Conservation (phyloP, 1,284 basidiomycete genomes). For the Cronartium ribicola region DNA sequence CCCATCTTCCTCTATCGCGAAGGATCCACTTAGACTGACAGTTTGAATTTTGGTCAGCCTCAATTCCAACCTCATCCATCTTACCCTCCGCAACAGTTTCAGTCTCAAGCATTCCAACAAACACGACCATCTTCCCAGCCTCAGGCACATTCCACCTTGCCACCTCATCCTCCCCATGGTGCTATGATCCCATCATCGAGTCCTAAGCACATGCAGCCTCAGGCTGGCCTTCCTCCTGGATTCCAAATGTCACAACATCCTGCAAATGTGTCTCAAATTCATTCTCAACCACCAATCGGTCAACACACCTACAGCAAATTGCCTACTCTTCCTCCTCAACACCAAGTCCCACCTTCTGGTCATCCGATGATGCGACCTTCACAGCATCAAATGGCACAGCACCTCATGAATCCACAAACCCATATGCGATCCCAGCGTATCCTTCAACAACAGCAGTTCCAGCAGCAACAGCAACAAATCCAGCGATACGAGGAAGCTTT, state of each 20-base stretch:
- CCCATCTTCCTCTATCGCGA: no score
- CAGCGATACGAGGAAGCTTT: constrained; percentile 24
- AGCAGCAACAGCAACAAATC: constrained; percentile 24
- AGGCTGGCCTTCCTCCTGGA: neutral
- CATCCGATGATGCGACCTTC: constrained; percentile 24
- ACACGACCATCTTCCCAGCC: neutral
- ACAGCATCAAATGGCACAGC: constrained; percentile 40
- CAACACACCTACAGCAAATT: neutral
- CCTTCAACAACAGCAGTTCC: constrained; percentile 11
- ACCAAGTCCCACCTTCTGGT: neutral
- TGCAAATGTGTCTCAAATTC: neutral
- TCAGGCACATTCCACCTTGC: neutral
- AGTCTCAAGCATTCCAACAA: neutral
- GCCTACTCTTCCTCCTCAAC: constrained; percentile 1
- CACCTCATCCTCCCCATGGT: neutral
- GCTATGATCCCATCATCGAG: neutral
- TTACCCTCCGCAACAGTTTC: neutral
- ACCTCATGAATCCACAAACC: constrained; percentile 26
- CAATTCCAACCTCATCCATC: neutral
- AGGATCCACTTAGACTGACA: no score
- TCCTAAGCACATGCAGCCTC: neutral
- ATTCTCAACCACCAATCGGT: neutral
- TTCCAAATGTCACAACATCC: neutral
- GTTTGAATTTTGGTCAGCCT: neutral
- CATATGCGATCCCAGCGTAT: constrained; percentile 28